Evolutionary conservation across 352 stramenopile genomes (phyloP).

Genomic region (Pythium sp.): DNA sequence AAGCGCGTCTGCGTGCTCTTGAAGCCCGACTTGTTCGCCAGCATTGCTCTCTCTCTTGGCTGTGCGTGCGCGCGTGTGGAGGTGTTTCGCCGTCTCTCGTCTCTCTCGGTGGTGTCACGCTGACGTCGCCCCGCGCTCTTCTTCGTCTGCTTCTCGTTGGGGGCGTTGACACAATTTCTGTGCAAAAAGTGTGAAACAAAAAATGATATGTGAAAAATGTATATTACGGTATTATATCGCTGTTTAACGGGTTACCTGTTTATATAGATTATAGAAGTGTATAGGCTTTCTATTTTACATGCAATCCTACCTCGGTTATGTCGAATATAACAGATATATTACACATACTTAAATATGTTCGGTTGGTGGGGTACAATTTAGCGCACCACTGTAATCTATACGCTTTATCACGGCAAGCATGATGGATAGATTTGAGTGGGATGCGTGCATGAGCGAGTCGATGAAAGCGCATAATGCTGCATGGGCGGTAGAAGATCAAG

Average conservation of each 20-base stretch:
- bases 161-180: background rate
- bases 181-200: background rate
- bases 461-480: background rate
- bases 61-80: too few relatives aligned
- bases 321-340: too few relatives aligned
- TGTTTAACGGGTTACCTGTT: too few relatives aligned
- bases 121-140: background rate
- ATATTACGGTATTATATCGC: too few relatives aligned
- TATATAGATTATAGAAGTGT: too few relatives aligned
- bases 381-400: background rate
- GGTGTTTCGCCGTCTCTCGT: background rate
- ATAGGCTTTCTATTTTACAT: too few relatives aligned
- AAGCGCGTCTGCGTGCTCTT: conserved; percentile 62
- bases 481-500: background rate
- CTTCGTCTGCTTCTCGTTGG: background rate
- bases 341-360: too few relatives aligned
- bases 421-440: background rate
- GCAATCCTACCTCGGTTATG: too few relatives aligned
- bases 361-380: background rate
- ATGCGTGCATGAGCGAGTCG: background rate
- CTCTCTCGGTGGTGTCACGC: background rate
- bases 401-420: background rate
- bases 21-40: conserved; percentile 20
- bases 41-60: conserved; percentile 9
- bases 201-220: too few relatives aligned